phyloP scores from a whole-genome alignment of 2,329 filamentous ascomycete genomes.

The Pyrenophora graminea region DNA sequence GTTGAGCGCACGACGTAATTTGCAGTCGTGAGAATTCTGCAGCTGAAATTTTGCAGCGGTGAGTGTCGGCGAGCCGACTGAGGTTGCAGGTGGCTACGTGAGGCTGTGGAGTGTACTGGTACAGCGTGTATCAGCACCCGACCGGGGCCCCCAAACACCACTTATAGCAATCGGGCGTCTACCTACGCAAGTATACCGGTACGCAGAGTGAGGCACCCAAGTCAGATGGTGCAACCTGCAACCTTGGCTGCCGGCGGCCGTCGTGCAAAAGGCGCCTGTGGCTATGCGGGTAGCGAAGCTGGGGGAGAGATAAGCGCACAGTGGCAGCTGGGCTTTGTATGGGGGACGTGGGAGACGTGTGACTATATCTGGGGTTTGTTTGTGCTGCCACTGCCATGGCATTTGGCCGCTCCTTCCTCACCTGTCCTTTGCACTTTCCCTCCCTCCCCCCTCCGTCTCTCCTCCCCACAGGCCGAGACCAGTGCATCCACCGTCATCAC shows the following conservation, averaged over 20 bases:
- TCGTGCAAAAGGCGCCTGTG: conserved; percentile 5
- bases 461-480: not conserved
- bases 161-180: conserved; percentile 4
- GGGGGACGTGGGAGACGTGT: conserved; percentile 15
- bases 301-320: conserved; percentile 9
- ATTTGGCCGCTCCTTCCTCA: conserved; percentile 1
- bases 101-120: conserved; percentile 22
- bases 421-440: not conserved
- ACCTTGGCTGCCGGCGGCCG: not conserved
- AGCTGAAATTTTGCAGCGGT: conserved; percentile 29
- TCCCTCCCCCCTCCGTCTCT: not conserved
- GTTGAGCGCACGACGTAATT: conserved; percentile 21
- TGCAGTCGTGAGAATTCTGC: conserved; percentile 23
- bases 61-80: conserved; percentile 25
- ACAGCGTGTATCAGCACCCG: conserved; percentile 15
- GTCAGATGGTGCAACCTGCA: conserved; percentile 16
- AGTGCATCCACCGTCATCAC: not conserved
- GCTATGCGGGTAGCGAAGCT: conserved; percentile 10
- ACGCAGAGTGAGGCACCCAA: conserved; percentile 15
- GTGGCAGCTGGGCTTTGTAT: conserved; percentile 3
- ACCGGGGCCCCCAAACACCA: conserved; percentile 14
- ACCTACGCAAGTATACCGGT: not conserved
- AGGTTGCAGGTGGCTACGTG: conserved; percentile 21
- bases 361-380: conserved; percentile 17
- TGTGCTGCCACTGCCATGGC: not conserved